These are phyloP conservation scores for Neurospora sp. DNA, from an alignment of 2,329 filamentous ascomycete genomes.

Conservation along the genomic window DNA sequence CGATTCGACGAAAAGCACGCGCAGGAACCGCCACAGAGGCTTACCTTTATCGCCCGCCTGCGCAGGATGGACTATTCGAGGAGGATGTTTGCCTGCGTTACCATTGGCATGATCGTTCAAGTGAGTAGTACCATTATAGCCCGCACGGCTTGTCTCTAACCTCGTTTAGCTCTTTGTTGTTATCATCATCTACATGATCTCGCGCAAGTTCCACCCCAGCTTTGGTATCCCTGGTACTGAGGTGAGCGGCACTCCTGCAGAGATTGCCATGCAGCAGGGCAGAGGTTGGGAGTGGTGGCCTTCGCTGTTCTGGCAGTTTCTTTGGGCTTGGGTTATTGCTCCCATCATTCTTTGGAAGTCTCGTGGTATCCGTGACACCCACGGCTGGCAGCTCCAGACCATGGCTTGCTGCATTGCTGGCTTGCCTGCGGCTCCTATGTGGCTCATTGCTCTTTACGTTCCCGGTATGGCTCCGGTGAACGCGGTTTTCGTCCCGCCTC, in stretches of 20 bases:
- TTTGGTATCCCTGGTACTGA: slow-evolving; percentile 54
- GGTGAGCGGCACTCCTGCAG: slow-evolving; percentile 38
- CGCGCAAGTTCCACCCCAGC: slow-evolving; percentile 52
- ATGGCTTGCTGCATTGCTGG: slow-evolving; percentile 38
- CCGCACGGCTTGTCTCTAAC: slow-evolving; percentile 6
- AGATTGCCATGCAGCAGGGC: slow-evolving; percentile 34
- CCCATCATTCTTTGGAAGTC: slow-evolving; percentile 53
- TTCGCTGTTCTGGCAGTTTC: slow-evolving; percentile 52
- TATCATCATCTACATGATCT: slow-evolving; percentile 50
- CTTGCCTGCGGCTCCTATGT: slow-evolving; percentile 57
- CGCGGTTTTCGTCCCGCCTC: slow-evolving; percentile 45
- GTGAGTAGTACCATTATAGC: slow-evolving; percentile 26
- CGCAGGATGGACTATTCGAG: slow-evolving; percentile 32
- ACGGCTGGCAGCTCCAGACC: slow-evolving; percentile 57
- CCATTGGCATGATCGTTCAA: slow-evolving; percentile 44
- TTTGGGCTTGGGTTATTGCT: slow-evolving; percentile 53
- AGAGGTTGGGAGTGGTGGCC: slow-evolving; percentile 61
- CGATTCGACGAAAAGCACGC: slow-evolving; percentile 11
- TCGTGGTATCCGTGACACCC: slow-evolving; percentile 50
- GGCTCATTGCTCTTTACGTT: slow-evolving; percentile 49
- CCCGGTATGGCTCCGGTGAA: slow-evolving; percentile 43
- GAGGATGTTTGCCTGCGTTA: slow-evolving; percentile 40
- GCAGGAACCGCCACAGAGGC: slow-evolving; percentile 9
- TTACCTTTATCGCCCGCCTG: slow-evolving; percentile 3
- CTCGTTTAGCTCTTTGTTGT: slow-evolving; percentile 43